Percentiles rank a stretch among this genome's conserved stretches.
Conservation (phyloP, 2,329 filamentous ascomycete species). For the Acarospora socialis region DNA sequence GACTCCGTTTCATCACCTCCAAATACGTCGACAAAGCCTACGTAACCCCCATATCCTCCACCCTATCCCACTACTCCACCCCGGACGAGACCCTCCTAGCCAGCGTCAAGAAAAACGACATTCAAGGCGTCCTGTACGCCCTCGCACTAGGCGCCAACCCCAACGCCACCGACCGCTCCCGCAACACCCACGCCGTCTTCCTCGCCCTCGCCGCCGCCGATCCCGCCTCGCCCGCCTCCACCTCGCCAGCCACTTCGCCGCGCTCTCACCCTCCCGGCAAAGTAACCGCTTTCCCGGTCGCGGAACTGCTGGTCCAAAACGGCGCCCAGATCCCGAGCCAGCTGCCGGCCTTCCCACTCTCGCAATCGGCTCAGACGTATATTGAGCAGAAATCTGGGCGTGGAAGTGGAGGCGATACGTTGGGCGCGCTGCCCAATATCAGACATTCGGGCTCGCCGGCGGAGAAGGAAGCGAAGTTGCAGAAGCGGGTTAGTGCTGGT, state of each 20-base stretch:
- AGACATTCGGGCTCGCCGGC: conserved; percentile 12
- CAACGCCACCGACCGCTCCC: conserved; percentile 71
- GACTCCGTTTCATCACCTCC: conserved; percentile 83
- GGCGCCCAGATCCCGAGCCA: conserved; percentile 71
- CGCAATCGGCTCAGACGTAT: conserved; percentile 65
- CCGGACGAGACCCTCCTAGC: conserved; percentile 81
- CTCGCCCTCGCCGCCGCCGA: conserved; percentile 86
- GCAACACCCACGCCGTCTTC: conserved; percentile 79
- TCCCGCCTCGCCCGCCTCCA: conserved; percentile 56
- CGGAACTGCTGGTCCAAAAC: conserved; percentile 85
- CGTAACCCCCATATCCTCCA: conserved; percentile 60
- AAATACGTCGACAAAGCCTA: conserved; percentile 83
- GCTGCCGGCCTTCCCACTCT: conserved; percentile 70
- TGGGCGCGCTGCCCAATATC: conserved; percentile 47
- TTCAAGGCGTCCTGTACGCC: conserved; percentile 83
- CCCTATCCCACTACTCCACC: conserved; percentile 59
- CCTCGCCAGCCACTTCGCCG: conserved; percentile 23
- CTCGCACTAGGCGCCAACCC: conserved; percentile 76
- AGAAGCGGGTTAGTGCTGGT: conserved; percentile 67
- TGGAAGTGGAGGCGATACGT: conserved; percentile 38
- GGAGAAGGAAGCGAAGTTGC: conserved; percentile 37
- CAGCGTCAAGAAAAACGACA: conserved; percentile 90
- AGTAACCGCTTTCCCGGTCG: conserved; percentile 64
- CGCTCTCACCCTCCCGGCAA: conserved; percentile 28
- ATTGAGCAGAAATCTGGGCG: conserved; percentile 55